Evolutionary conservation across 192 early-diverging fungal genomes (phyloP).

Genomic region (Coemansia sp.): DNA sequence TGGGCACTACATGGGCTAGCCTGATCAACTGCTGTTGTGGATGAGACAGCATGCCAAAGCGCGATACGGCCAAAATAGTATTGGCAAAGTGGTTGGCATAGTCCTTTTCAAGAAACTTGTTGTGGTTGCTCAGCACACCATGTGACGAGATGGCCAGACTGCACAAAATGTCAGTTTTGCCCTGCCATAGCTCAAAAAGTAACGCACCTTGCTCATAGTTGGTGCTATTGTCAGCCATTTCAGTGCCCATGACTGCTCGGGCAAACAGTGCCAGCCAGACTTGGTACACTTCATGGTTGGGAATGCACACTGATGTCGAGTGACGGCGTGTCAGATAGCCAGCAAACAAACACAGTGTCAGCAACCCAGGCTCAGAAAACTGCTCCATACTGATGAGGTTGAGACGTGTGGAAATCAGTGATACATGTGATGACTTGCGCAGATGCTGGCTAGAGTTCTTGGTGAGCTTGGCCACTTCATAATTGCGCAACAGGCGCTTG

Average conservation of each 20-base stretch:
- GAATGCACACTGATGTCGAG: slow-evolving; percentile 26
- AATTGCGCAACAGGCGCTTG: slow-evolving; percentile 16
- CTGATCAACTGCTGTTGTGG: slow-evolving; percentile 21
- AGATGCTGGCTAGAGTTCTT: not conserved
- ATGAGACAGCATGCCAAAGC: slow-evolving; percentile 34
- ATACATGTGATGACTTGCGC: slow-evolving; percentile 3
- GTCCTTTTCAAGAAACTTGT: slow-evolving; percentile 29
- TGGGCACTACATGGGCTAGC: slow-evolving; percentile 16
- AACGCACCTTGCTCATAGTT: slow-evolving; percentile 23
- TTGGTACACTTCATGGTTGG: slow-evolving; percentile 31
- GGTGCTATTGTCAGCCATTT: slow-evolving; percentile 16
- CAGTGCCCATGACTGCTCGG: slow-evolving; percentile 17
- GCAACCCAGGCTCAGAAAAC: slow-evolving; percentile 24
- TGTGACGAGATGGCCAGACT: slow-evolving; percentile 26
- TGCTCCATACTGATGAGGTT: slow-evolving; percentile 14
- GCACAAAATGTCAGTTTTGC: slow-evolving; percentile 21
- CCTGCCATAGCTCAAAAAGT: slow-evolving; percentile 21
- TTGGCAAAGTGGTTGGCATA: slow-evolving; percentile 46
- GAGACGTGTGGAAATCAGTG: slow-evolving; percentile 3
- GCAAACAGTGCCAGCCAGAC: slow-evolving; percentile 27
- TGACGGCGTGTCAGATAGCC: slow-evolving; percentile 14
- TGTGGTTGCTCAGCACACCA: slow-evolving; percentile 43
- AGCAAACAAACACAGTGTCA: slow-evolving; percentile 14
- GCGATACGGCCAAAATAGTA: slow-evolving; percentile 28
- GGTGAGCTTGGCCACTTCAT: slow-evolving; percentile 6